Conservation (phyloP, 192 early-diverging fungal genomes). For the Neocallimastix lanati region DNA sequence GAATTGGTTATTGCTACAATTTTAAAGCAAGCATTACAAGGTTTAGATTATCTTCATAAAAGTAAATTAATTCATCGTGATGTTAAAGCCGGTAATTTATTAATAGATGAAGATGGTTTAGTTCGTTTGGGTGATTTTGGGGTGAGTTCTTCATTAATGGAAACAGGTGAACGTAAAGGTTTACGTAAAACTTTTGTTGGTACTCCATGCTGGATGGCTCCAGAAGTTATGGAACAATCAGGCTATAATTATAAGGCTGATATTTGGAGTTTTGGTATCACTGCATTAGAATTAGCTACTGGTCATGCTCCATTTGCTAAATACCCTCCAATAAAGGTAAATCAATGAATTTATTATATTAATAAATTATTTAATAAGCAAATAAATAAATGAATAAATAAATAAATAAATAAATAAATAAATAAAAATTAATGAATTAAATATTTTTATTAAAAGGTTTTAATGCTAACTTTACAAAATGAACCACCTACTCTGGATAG, state of each 20-base stretch:
- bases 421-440: too few relatives aligned
- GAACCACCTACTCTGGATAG: slow-evolving; percentile 70
- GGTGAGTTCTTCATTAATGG: slow-evolving; percentile 44
- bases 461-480: slow-evolving; percentile 74
- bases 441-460: slow-evolving; percentile 21
- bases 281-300: slow-evolving; percentile 63
- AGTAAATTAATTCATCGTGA: slow-evolving; percentile 53
- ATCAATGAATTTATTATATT: neutral
- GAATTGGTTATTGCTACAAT: slow-evolving; percentile 62
- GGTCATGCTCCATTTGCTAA: slow-evolving; percentile 81
- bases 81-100: slow-evolving; percentile 50
- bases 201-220: slow-evolving; percentile 29
- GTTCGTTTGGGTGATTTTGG: slow-evolving; percentile 51
- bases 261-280: slow-evolving; percentile 85
- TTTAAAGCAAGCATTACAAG: slow-evolving; percentile 53
- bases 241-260: slow-evolving; percentile 81
- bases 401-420: too few relatives aligned
- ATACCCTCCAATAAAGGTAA: slow-evolving; percentile 64
- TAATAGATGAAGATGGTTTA: slow-evolving; percentile 45
- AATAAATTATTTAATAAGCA: neutral
- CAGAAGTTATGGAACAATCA: slow-evolving; percentile 78
- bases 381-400: neutral
- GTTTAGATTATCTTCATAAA: slow-evolving; percentile 42
- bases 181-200: slow-evolving; percentile 56
- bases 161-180: slow-evolving; percentile 36